A percentile compares a stretch with the other conserved stretches of the same genome.
Evolutionary conservation across 1,139 yeast genomes (phyloP).

Genomic region (Sugiyamaella xylanicola): DNA sequence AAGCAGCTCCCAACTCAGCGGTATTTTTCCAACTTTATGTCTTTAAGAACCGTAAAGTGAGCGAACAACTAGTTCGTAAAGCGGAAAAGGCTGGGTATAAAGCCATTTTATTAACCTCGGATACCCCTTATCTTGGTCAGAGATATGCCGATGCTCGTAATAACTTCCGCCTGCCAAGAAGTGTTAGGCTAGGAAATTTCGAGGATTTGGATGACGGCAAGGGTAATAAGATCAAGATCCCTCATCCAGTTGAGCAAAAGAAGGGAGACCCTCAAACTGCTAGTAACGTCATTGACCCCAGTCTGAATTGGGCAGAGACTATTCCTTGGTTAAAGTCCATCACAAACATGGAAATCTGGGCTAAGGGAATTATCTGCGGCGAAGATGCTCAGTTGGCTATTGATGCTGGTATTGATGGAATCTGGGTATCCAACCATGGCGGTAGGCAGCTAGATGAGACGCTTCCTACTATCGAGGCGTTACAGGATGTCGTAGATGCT

Average conservation of each 20-base stretch:
- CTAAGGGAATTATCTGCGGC: slow-evolving; percentile 58
- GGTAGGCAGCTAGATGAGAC: slow-evolving; percentile 66
- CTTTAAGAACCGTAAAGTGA: slow-evolving; percentile 47
- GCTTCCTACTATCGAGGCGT: slow-evolving; percentile 60
- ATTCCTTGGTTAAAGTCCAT: slow-evolving; percentile 43
- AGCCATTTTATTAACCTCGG: slow-evolving; percentile 64
- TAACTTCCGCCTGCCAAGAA: slow-evolving; percentile 47
- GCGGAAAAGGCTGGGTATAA: slow-evolving; percentile 56
- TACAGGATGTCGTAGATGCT: slow-evolving; percentile 59
- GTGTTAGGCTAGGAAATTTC: slow-evolving; percentile 38
- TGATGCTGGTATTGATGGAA: slow-evolving; percentile 58
- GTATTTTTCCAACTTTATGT: slow-evolving; percentile 49
- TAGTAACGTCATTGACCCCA: slow-evolving; percentile 62
- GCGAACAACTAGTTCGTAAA: slow-evolving; percentile 48
- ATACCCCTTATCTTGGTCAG: slow-evolving; percentile 65
- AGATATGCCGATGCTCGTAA: slow-evolving; percentile 56
- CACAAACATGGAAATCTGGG: slow-evolving; percentile 42
- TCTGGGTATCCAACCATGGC: slow-evolving; percentile 66
- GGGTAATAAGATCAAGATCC: slow-evolving; percentile 20
- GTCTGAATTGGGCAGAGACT: slow-evolving; percentile 60
- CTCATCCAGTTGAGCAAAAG: slow-evolving; percentile 22
- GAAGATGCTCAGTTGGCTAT: slow-evolving; percentile 62
- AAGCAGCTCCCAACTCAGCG: slow-evolving; percentile 38
- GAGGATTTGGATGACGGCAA: slow-evolving; percentile 27
- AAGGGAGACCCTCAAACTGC: slow-evolving; percentile 19